Conservation (phyloP, 2,329 filamentous ascomycete genomes). For the Didymella pinodella region DNA sequence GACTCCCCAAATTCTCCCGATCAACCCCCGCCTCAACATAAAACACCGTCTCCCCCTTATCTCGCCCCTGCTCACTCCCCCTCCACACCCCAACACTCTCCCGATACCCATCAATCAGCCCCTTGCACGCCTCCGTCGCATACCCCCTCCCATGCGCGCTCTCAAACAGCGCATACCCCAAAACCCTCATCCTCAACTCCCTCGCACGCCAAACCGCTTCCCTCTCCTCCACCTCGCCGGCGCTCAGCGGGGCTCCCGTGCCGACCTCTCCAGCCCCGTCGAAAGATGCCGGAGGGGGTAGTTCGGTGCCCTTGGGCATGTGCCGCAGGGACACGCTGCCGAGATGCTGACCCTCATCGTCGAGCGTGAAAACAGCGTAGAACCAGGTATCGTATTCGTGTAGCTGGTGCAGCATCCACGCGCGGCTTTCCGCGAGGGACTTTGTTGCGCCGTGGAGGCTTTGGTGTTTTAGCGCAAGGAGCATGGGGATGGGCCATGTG, state of each 20-base stretch:
- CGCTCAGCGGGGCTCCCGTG: not conserved
- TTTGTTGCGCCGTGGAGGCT: conserved; percentile 33
- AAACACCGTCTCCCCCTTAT: conserved; percentile 14
- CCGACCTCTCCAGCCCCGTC: not conserved
- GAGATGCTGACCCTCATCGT: not conserved
- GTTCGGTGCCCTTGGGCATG: not conserved
- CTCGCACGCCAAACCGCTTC: not conserved
- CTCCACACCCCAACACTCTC: conserved; percentile 2
- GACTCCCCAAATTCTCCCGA: conserved; percentile 32
- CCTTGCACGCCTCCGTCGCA: conserved; percentile 37
- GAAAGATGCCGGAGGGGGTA: not conserved
- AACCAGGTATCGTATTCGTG: conserved; percentile 20
- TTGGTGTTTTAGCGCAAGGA: conserved; percentile 5
- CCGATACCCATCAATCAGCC: conserved; percentile 28
- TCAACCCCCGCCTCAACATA: conserved; percentile 40
- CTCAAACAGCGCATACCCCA: conserved; percentile 38
- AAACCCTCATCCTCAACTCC: conserved; percentile 22
- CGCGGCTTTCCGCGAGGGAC: conserved; percentile 28
- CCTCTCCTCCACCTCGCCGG: not conserved
- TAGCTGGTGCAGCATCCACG: conserved; percentile 30
- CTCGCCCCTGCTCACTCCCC: not conserved
- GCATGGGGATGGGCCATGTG: not conserved
- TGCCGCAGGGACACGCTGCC: conserved; percentile 6
- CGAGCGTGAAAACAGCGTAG: conserved; percentile 27
- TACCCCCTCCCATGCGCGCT: conserved; percentile 37